Conservation (phyloP, 2,329 filamentous ascomycete species). For the Colletotrichum musae region DNA sequence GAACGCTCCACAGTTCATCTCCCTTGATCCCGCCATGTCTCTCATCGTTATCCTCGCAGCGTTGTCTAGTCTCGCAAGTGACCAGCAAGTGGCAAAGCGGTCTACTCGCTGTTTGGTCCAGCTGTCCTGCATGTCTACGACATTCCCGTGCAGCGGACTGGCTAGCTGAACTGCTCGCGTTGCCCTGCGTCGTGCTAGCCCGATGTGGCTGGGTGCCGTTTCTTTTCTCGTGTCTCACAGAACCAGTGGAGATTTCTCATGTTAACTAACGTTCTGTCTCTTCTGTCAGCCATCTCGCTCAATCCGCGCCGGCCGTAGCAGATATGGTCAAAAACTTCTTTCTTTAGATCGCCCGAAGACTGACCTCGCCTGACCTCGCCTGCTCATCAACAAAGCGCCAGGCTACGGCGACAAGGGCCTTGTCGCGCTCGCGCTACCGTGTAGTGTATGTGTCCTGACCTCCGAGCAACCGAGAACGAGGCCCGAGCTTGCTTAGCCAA, state of each 20-base stretch:
- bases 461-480: constrained; percentile 10
- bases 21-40: constrained; percentile 33
- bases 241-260: constrained; percentile 5
- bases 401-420: constrained; percentile 2
- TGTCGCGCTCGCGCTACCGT: not conserved
- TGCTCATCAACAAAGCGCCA: not conserved
- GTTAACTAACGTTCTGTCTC: constrained; percentile 11
- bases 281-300: constrained; percentile 14
- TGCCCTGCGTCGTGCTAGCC: constrained; percentile 24
- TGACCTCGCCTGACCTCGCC: constrained; percentile 1
- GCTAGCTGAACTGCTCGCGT: constrained; percentile 15
- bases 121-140: constrained; percentile 35
- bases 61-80: constrained; percentile 3
- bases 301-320: constrained; percentile 7
- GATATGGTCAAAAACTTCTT: constrained; percentile 7
- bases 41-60: constrained; percentile 1
- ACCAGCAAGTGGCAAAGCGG: constrained; percentile 1
- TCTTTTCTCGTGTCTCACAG: constrained; percentile 30
- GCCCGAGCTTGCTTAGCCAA: constrained; percentile 22
- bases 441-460: not conserved
- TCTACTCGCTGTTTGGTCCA: not conserved
- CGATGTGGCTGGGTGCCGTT: constrained; percentile 22
- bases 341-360: constrained; percentile 15
- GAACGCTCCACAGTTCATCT: not conserved
- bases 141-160: constrained; percentile 24